Base-by-base conservation (phyloP, 2,329 filamentous ascomycete species). In the Coleophoma cylindrospora region DNA sequence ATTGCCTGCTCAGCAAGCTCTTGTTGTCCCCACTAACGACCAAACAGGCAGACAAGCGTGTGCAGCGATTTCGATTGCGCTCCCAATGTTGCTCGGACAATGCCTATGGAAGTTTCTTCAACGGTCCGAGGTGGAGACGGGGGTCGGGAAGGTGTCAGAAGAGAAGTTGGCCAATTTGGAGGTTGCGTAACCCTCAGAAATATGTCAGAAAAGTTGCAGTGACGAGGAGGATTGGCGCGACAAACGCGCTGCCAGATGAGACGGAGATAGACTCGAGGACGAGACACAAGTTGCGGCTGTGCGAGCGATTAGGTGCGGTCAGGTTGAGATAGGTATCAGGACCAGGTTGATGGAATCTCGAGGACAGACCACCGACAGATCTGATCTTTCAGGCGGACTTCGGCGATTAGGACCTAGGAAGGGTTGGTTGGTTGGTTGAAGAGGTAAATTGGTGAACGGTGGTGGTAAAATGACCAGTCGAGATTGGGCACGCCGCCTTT, bases 1-100 rank as follows among this genome's bases (percentile, higher is more conserved):
- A 53, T 45, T 57, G 59, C 59, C 61, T 61, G 53, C 57, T 58
- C 60, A 60, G 59, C 59, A 61, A 62, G 60, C 57, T 52, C 55
- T 44, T 37, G 41, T 48, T 53, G 17, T 34, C 45, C 51, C 45
- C 48, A 53, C 45, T 41, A 48, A 47, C 45, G 21, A 12, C 41
- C 38, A 54, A 36, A 52, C 48, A 51, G 41, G 56, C 27, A 27
- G 27, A 27, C 3, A 27, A 27, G 27, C 27, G 27, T 10, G 27
- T 27, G 27, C 6, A 27, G 27, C 9, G 27, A 27, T 27, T 27
- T 27, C 27, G 7, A 27, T 27, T 27, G 46, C 38, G 47, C 7
- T 15, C 15, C 40, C 17, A 41, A 41, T 17, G 15, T 41, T 22
- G 13, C 7, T 27, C 27, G 27, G 27, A 27, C 27, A 27, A 27